Percentiles rank a stretch among this genome's conserved stretches.
Evolutionary conservation across 2,329 filamentous ascomycete species (phyloP).

Genomic region (Alternaria sp.): DNA sequence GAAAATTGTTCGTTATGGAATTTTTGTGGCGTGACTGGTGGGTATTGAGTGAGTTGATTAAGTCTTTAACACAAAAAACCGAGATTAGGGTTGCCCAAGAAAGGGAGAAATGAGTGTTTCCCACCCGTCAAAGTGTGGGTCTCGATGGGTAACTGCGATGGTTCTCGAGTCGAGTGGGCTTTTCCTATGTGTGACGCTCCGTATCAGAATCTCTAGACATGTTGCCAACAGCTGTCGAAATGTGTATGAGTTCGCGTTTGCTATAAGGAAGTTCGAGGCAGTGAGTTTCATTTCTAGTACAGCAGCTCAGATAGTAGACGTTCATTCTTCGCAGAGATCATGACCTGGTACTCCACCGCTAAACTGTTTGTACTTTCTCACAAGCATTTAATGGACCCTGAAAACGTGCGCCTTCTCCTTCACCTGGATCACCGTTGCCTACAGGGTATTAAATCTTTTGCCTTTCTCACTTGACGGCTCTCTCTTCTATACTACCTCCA

Average conservation of each 20-base stretch:
- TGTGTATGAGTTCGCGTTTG: not conserved
- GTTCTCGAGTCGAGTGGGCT: not conserved
- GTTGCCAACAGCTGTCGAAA: not conserved
- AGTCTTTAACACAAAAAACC: not conserved
- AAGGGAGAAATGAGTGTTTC: not conserved
- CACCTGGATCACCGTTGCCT: not conserved
- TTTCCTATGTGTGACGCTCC: not conserved
- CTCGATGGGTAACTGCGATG: not conserved
- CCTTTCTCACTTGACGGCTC: not conserved
- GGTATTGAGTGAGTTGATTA: not conserved
- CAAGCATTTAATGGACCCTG: not conserved
- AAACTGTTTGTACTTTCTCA: not conserved
- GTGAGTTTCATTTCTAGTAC: not conserved
- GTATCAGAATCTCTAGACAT: not conserved
- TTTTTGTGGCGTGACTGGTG: not conserved
- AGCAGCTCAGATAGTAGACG: not conserved
- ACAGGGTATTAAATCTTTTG: not conserved
- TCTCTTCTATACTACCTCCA: not conserved
- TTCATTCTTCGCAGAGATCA: not conserved
- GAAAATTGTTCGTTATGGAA: not conserved
- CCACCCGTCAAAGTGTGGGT: not conserved
- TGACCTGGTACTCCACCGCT: not conserved
- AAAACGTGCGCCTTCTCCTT: not conserved
- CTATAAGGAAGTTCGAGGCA: not conserved
- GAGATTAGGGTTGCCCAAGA: not conserved